phyloP scores from a whole-genome alignment of 1,284 basidiomycete species.

The Chondrostereum purpureum region DNA sequence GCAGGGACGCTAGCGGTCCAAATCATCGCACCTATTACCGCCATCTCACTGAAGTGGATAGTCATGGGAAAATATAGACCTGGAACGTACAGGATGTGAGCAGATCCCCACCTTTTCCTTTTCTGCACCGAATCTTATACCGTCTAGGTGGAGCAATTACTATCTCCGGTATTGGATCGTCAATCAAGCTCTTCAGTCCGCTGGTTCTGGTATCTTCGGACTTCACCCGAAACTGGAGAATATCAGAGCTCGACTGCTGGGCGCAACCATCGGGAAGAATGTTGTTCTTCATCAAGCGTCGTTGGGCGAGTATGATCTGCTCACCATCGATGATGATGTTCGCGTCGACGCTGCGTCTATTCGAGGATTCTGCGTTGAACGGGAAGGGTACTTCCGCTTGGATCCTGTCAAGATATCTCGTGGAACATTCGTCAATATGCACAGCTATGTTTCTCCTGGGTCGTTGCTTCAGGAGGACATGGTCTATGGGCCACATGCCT shows the following conservation, averaged over 20 bases:
- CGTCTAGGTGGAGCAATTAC: constrained; percentile 29
- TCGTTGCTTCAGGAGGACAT: constrained; percentile 27
- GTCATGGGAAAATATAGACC: constrained; percentile 37
- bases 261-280: constrained; percentile 33
- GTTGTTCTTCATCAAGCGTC: constrained; percentile 30
- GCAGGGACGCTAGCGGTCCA: constrained; percentile 25
- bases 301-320: constrained; percentile 36
- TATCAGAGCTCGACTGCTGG: constrained; percentile 36
- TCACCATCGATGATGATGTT: constrained; percentile 34
- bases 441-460: constrained; percentile 36
- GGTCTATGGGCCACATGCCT: constrained; percentile 40
- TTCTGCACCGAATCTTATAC: neutral
- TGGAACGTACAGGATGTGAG: constrained; percentile 32
- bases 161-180: constrained; percentile 44
- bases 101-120: constrained; percentile 3
- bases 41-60: constrained; percentile 38
- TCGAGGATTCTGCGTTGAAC: constrained; percentile 38
- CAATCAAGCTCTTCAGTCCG: constrained; percentile 27
- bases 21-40: constrained; percentile 28
- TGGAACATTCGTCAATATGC: constrained; percentile 34
- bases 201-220: constrained; percentile 36
- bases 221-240: constrained; percentile 28
- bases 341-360: constrained; percentile 32
- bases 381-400: constrained; percentile 35
- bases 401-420: constrained; percentile 31